These are phyloP conservation scores for Hymenoscyphus infarciens DNA, from an alignment of 2,329 filamentous ascomycete species.

Conservation along the genomic window DNA sequence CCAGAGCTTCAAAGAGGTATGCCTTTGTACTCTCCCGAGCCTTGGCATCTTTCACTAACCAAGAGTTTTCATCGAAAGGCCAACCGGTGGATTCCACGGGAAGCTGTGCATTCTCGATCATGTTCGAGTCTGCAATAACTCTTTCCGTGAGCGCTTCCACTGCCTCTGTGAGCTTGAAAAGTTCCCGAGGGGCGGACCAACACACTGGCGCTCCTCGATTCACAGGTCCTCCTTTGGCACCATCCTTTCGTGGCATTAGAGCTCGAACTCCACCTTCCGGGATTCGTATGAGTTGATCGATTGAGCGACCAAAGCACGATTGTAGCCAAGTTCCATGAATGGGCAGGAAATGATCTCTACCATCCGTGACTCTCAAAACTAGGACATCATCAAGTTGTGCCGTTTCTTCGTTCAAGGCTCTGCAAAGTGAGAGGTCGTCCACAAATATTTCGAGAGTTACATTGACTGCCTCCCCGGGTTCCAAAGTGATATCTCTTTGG, in stretches of 20 bases:
- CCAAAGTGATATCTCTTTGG: slow-evolving; percentile 55
- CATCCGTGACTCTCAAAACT: slow-evolving; percentile 76
- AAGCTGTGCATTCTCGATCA: slow-evolving; percentile 52
- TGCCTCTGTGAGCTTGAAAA: slow-evolving; percentile 84
- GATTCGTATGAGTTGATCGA: slow-evolving; percentile 84
- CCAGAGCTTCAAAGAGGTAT: slow-evolving; percentile 62
- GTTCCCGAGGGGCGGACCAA: slow-evolving; percentile 80
- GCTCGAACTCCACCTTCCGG: slow-evolving; percentile 76
- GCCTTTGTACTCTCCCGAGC: slow-evolving; percentile 33
- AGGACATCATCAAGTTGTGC: slow-evolving; percentile 77
- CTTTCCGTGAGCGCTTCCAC: slow-evolving; percentile 58
- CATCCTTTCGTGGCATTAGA: slow-evolving; percentile 35
- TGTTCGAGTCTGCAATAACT: slow-evolving; percentile 57
- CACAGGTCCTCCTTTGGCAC: slow-evolving; percentile 33
- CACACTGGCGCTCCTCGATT: slow-evolving; percentile 54
- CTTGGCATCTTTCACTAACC: slow-evolving; percentile 35
- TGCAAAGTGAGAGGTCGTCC: slow-evolving; percentile 59
- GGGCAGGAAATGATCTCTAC: slow-evolving; percentile 88
- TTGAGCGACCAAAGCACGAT: slow-evolving; percentile 76
- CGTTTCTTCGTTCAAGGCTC: slow-evolving; percentile 66
- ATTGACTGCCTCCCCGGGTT: slow-evolving; percentile 79
- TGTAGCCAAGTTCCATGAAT: slow-evolving; percentile 75
- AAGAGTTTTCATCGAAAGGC: slow-evolving; percentile 48
- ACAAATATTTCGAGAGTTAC: slow-evolving; percentile 67
- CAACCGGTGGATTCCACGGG: slow-evolving; percentile 53